These are phyloP conservation scores for Jatropha multifida DNA, from an alignment of 441 rosid genomes.

Conservation along the genomic window DNA sequence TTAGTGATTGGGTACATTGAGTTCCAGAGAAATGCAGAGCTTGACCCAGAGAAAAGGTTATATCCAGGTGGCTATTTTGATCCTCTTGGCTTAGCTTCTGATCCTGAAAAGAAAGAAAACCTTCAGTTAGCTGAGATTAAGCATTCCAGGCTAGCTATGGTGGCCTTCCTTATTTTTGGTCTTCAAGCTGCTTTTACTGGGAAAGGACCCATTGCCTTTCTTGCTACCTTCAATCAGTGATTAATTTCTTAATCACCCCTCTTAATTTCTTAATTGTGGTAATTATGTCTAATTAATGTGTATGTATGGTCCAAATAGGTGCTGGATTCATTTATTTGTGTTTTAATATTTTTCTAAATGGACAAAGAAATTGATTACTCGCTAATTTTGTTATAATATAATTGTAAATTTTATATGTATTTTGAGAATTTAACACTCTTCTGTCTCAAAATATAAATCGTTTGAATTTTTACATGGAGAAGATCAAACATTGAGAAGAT, in stretches of 20 bases:
- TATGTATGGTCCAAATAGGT: neutral
- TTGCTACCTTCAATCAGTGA: conserved; percentile 58
- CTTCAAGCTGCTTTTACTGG: conserved; percentile 71
- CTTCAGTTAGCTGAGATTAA: conserved; percentile 79
- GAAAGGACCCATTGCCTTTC: conserved; percentile 75
- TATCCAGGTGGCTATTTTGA: conserved; percentile 91
- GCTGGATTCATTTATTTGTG: neutral
- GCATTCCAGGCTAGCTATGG: conserved; percentile 81
- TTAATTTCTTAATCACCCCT: neutral
- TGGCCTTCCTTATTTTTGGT: conserved; percentile 77
- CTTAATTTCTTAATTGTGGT: neutral
- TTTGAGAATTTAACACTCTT: neutral
- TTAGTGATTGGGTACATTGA: conserved; percentile 77
- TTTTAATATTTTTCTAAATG: no score
- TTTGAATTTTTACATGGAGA: no score
- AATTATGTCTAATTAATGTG: no score
- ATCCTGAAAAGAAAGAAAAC: conserved; percentile 57
- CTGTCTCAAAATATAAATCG: no score
- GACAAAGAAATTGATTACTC: neutral
- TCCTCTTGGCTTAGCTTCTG: conserved; percentile 75
- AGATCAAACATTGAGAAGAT: no score
- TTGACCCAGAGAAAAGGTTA: conserved; percentile 67
- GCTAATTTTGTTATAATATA: neutral
- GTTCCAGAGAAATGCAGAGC: conserved; percentile 78
- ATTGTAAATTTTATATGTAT: neutral